Evolutionary conservation across 805 yeast genomes (phyloP), one percentile per base, ranked within the genome.

Genomic region (Barnettozyma sucrosica): DNA sequence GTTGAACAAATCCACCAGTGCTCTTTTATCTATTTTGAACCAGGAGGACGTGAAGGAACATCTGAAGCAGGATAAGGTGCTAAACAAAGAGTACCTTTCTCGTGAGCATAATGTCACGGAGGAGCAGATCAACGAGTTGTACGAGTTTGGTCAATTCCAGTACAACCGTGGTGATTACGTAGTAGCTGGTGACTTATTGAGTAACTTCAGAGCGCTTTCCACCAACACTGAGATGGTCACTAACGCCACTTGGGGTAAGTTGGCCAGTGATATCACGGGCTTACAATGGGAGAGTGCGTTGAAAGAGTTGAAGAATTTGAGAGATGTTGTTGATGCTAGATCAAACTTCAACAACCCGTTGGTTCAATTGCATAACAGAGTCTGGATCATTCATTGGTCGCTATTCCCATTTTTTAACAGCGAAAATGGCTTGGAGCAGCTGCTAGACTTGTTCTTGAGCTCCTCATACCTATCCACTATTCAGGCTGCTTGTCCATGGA

Each of bases 401-500:
- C 66, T 83, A 51, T 82, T 80, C 70, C 80, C 81, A 52, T 79
- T 76, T 57, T 79, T 79, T 72, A 74, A 75, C 58, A 63, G 65
- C 42, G 77, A 71, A 46, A 68, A 71, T 47, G 83, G 83, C 9
- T 59, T 72, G 26, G 83, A 78, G 46, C 69, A 70, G 40, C 65
- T 83, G 49, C 69, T 76, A 48, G 87, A 83, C 52, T 59, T 79
- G 45, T 79, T 79, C 63, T 74, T 80, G 59, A 68, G 79, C 16
- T 74, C 83, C 5, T 76, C 83, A 7, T 80, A 80, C 62, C 64
- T 82, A 51, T 76, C 81, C 49, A 76, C 86, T 3, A 81, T 82
- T 59, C 87, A 83, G 66, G 84, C 85, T 28, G 71, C 84, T 8
- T 75, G 82, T 59, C 89, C 88, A 19, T 83, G 89, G 89, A 68